Evolutionary conservation across 345 rosid genomes (phyloP).

Genomic region (Hibiscus mutabilis): DNA sequence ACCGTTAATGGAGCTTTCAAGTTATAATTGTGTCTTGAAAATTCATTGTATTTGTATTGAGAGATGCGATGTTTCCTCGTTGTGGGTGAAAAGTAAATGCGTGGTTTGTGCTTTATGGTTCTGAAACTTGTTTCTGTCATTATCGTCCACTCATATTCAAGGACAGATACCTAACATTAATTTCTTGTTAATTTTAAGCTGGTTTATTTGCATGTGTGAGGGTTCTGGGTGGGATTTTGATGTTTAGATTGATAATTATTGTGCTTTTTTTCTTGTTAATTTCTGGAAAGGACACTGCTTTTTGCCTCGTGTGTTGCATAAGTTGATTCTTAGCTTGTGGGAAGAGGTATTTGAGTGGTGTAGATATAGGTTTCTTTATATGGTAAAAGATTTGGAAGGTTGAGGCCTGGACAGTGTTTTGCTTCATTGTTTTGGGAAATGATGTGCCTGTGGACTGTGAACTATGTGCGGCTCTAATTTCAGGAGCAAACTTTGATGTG

Average conservation of each 20-base stretch:
- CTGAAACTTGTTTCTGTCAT: not conserved
- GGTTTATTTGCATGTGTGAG: too few relatives aligned
- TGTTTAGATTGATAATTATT: not conserved
- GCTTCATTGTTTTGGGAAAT: not conserved
- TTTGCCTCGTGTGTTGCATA: not conserved
- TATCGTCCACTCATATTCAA: not conserved
- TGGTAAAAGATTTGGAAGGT: not conserved
- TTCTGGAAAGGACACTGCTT: not conserved
- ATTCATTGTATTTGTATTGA: not conserved
- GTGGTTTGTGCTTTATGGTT: not conserved
- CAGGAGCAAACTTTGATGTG: not conserved
- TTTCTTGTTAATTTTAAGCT: not conserved
- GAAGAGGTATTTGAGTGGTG: not conserved
- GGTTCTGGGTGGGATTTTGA: not conserved
- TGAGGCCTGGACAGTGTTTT: not conserved
- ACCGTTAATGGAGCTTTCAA: constrained; percentile 3
- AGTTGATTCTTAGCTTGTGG: constrained; percentile 7
- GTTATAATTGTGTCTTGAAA: not conserved
- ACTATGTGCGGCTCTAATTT: not conserved
- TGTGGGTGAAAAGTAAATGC: not conserved
- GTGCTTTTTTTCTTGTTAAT: not conserved
- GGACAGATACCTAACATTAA: not conserved
- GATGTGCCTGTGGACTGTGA: not conserved
- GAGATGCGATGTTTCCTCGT: not conserved
- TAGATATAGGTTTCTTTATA: not conserved